phyloP scores from a whole-genome alignment of 108 stramenopile species.

The Parmales sp. region DNA sequence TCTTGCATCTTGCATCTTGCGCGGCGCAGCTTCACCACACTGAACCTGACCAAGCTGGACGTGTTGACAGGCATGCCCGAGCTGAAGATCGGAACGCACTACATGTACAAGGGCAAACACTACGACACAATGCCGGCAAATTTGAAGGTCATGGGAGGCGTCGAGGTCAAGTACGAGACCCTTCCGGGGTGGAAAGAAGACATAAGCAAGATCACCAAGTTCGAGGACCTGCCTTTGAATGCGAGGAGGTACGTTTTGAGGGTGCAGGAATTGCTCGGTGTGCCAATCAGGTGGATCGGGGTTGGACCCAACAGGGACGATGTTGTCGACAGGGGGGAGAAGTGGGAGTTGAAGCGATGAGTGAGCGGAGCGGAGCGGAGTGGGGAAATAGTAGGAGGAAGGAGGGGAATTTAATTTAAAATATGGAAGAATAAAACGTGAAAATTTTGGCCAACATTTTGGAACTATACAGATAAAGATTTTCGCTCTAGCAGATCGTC shows the following conservation, averaged over 20 bases:
- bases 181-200: constrained; percentile 93
- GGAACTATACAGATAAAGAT: too few species aligned
- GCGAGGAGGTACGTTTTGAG: constrained; percentile 82
- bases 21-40: constrained; percentile 77
- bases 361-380: too few species aligned
- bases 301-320: constrained; percentile 89
- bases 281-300: constrained; percentile 94
- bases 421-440: too few species aligned
- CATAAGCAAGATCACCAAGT: constrained; percentile 65
- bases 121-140: constrained; percentile 82
- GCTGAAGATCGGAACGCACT: constrained; percentile 68
- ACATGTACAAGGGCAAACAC: constrained; percentile 76
- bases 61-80: constrained; percentile 82
- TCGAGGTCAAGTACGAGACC: constrained; percentile 83
- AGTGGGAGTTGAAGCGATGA: constrained; percentile 62
- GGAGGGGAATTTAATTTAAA: too few species aligned
- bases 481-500: too few species aligned
- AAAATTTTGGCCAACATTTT: too few species aligned
- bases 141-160: constrained; percentile 57
- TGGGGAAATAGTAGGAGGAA: too few species aligned
- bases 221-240: constrained; percentile 87
- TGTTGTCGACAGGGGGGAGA: constrained; percentile 76
- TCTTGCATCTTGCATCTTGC: too few species aligned
- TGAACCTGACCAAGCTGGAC: constrained; percentile 98
- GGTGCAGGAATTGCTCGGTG: constrained; percentile 83